Evolutionary conservation across 345 rosid genomes (phyloP), one percentile per base, ranked within the genome.

Genomic region (Lagerstroemia speciosa): DNA sequence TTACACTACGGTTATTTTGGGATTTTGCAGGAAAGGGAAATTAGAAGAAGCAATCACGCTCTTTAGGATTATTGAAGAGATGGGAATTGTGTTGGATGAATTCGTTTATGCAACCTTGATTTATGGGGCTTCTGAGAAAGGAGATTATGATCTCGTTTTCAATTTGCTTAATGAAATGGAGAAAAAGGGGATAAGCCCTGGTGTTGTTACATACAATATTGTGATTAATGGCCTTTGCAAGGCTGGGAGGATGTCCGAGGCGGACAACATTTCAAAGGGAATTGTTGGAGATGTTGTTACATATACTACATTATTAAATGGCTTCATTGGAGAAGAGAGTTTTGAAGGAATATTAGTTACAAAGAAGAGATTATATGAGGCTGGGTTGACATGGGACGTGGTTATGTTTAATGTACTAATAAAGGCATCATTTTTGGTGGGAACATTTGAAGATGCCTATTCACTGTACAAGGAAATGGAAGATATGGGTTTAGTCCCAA

Each of bases 401-500:
- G 81, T 83, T 68, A 84, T 87, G 83, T 89, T 92, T 75, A 89
- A 89, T 71, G 55, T 86, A 73, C 83, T 89, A 32, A 80, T 92
- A 55, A 89, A 82, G 79, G 94, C 94, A 62, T 83, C 83, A 64
- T 72, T 86, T 62, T 73, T 86, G 79, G 81, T 86, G 29, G 98
- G 96, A 67, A 92, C 87, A 40, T 78, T 78, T 81, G 90, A 83
- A 75, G 96, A 89, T 77, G 93, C 89, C 12, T 52, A 17, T 75
- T 82, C 83, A 22, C 80, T 92, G 38, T 89, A 81, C 78, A 80
- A 73, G 75, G 75, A 82, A 64, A 85, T 92, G 90, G 72, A 81
- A 24, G 79, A 81, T 74, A 76, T 83, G 84, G 71, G 80, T 66
- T 75, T 92, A 82, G 69, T 74, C 68, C 83, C 90, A 62, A 75